These are phyloP conservation scores for Colletotrichum euphorbiae DNA, from an alignment of 2,329 filamentous ascomycete species.

Conservation along the genomic window DNA sequence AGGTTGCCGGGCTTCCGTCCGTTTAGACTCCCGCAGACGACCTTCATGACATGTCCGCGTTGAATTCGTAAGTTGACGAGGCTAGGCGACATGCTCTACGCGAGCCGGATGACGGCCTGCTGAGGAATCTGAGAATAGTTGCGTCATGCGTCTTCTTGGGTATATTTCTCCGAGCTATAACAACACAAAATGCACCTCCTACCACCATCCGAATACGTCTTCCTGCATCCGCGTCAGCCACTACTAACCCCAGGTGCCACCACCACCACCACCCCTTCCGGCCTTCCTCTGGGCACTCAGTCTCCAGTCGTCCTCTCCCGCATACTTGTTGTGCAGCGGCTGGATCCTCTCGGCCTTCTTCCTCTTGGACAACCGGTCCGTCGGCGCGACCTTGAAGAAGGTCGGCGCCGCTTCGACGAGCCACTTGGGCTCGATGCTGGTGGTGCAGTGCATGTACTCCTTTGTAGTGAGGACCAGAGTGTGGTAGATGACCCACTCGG, in stretches of 20 bases:
- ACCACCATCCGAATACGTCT: too few relatives aligned
- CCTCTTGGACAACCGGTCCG: conserved; percentile 86
- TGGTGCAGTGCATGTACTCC: conserved; percentile 98
- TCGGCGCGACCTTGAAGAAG: conserved; percentile 97
- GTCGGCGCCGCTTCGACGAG: conserved; percentile 97
- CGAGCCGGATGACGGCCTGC: too few relatives aligned
- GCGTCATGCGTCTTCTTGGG: not conserved
- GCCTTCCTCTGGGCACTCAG: conserved; percentile 87
- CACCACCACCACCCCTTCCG: conserved; percentile 83
- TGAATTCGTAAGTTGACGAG: too few relatives aligned
- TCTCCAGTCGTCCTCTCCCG: conserved; percentile 94
- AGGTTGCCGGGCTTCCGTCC: too few relatives aligned
- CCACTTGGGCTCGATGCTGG: conserved; percentile 92
- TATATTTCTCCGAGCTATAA: conserved; percentile 4
- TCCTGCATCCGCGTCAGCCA: not conserved
- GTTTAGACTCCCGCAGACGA: too few relatives aligned
- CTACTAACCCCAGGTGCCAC: conserved; percentile 88
- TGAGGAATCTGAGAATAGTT: not conserved
- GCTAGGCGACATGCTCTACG: too few relatives aligned
- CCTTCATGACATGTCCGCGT: too few relatives aligned
- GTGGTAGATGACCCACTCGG: conserved; percentile 96
- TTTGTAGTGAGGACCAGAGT: conserved; percentile 91
- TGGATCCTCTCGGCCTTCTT: conserved; percentile 96
- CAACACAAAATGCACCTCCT: not conserved
- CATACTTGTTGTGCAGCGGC: conserved; percentile 93